Evolutionary conservation across 2,329 filamentous ascomycete genomes (phyloP), one percentile per base, ranked within the genome.

Genomic region (Fusarium domesticum): DNA sequence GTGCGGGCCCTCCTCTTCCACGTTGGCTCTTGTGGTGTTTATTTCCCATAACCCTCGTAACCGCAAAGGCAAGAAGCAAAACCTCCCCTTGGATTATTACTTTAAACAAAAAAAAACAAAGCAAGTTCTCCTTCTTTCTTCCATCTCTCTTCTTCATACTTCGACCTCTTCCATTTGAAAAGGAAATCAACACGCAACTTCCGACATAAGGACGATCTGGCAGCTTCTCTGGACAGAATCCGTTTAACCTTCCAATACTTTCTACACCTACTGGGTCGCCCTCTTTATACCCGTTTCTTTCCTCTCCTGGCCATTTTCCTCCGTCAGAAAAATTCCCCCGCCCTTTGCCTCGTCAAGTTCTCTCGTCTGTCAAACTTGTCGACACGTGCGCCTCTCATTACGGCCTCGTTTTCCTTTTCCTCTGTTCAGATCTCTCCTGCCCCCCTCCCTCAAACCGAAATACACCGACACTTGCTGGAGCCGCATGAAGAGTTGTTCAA

Each of bases 401-500:
- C 53, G 45, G 45, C 49, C 50, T 50, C 53, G 56, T 52, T 47
- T 39, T 48, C 50, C 33, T 48, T 42, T 48, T 39, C 49, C 38
- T 40, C 43, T 35, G 34, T 30, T 38, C 35, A 42, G 39, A 45
- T 40, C 46, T 30, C 35, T 34, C 18, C n/a, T 35, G 40, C 30
- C 40, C 50, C 47, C 40, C 48, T 56, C 48, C 37, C 43, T 48
- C 46, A 37, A 49, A 42, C 52, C 7, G 14, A 12, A 28, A 28
- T 12, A 28, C 14, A 28, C 55, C 54, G 59, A 58, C 52, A 53
- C 46, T 50, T 51, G 42, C 53, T 51, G 53, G 55, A 59, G 51
- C 63, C 65, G 66, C 64, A 69, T 69, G 67, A 66, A 63, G 63
- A 66, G 52, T 58, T 60, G 54, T 48, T 50, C 51, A 57, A 60